These are phyloP conservation scores for Hypericum perforatum DNA, from an alignment of 345 rosid genomes.

Conservation along the genomic window DNA sequence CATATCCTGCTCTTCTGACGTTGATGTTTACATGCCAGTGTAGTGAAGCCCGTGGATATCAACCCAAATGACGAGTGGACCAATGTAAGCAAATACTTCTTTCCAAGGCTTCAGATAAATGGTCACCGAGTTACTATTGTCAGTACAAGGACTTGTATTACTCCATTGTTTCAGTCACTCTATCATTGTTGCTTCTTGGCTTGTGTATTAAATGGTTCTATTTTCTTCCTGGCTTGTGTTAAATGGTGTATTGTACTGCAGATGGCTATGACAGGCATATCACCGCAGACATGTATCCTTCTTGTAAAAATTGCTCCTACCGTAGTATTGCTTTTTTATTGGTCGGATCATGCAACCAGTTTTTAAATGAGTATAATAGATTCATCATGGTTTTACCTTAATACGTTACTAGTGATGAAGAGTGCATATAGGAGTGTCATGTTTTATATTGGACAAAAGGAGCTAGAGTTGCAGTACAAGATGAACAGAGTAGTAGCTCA, in stretches of 20 bases:
- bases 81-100: slow-evolving; percentile 51
- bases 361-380: slow-evolving; percentile 6
- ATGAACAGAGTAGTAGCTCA: slow-evolving; percentile 74
- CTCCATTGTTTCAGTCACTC: background rate
- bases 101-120: background rate
- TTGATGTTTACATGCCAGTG: slow-evolving; percentile 40
- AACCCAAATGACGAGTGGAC: slow-evolving; percentile 94
- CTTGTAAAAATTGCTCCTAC: background rate
- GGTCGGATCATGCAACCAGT: background rate
- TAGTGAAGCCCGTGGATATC: slow-evolving; percentile 80
- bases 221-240: slow-evolving; percentile 8
- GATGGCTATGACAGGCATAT: slow-evolving; percentile 92
- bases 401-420: slow-evolving; percentile 63
- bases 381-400: slow-evolving; percentile 27
- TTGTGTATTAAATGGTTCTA: slow-evolving; percentile 3
- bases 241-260: slow-evolving; percentile 20
- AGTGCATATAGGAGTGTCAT: slow-evolving; percentile 81
- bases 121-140: no score
- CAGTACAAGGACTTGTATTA: background rate
- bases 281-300: slow-evolving; percentile 93
- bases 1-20: slow-evolving; percentile 10
- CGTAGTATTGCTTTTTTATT: background rate
- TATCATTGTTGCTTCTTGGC: slow-evolving; percentile 7
- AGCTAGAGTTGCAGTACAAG: slow-evolving; percentile 88
- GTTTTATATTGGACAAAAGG: slow-evolving; percentile 83